phyloP scores from a whole-genome alignment of 2,329 filamentous ascomycete species.

The Aspergillus calidoustus region DNA sequence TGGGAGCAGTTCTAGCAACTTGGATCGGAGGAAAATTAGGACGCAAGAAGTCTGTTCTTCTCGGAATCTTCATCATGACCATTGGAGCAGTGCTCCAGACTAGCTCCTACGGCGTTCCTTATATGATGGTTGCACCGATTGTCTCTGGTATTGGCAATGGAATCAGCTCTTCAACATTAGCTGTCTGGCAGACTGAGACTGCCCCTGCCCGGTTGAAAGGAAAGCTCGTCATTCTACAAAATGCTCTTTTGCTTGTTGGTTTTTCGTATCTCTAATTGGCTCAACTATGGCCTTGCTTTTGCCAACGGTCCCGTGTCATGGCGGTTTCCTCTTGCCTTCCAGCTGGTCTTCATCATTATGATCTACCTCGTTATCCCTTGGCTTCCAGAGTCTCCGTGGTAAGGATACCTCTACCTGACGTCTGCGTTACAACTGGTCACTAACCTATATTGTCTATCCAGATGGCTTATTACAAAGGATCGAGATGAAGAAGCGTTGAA shows the following conservation, averaged over 20 bases:
- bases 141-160: constrained; percentile 53
- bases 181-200: constrained; percentile 34
- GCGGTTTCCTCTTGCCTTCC: constrained; percentile 21
- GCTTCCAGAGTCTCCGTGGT: constrained; percentile 21
- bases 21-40: constrained; percentile 52
- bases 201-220: constrained; percentile 44
- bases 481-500: constrained; percentile 43
- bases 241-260: constrained; percentile 12
- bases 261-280: constrained; percentile 16
- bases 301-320: constrained; percentile 10
- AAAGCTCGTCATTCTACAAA: constrained; percentile 54
- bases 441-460: neutral
- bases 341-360: constrained; percentile 17
- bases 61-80: constrained; percentile 45
- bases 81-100: constrained; percentile 56
- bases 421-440: neutral
- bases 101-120: constrained; percentile 47
- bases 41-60: constrained; percentile 44
- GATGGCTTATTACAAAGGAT: constrained; percentile 28
- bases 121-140: constrained; percentile 57
- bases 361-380: constrained; percentile 9
- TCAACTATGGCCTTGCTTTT: constrained; percentile 17
- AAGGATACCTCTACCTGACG: neutral
- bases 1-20: constrained; percentile 49
- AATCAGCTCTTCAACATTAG: constrained; percentile 56